phyloP scores from a whole-genome alignment of 1,139 yeast genomes.

The Geotrichum candidum region DNA sequence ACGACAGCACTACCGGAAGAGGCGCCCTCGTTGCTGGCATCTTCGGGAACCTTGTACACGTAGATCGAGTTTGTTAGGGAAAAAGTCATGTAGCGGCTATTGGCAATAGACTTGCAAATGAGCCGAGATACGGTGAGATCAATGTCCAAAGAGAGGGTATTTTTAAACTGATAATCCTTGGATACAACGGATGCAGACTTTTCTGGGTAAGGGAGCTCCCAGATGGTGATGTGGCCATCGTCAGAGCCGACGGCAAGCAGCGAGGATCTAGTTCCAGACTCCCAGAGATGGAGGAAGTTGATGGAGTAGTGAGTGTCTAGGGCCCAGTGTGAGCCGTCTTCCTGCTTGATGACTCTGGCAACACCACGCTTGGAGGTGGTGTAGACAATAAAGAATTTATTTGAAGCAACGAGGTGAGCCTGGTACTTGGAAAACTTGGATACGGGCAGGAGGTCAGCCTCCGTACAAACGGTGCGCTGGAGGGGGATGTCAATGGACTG shows the following conservation, averaged over 20 bases:
- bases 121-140: neutral
- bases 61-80: conserved; percentile 4
- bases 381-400: conserved; percentile 31
- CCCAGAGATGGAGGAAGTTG: conserved; percentile 13
- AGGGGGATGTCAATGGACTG: neutral
- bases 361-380: conserved; percentile 28
- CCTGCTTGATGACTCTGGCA: conserved; percentile 28
- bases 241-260: conserved; percentile 13
- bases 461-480: conserved; percentile 8
- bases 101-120: conserved; percentile 13
- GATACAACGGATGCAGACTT: neutral
- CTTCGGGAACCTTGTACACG: conserved; percentile 1
- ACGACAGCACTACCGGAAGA: conserved; percentile 4
- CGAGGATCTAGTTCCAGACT: conserved; percentile 9
- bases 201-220: conserved; percentile 9
- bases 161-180: neutral
- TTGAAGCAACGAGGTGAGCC: conserved; percentile 29
- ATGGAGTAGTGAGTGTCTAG: conserved; percentile 13
- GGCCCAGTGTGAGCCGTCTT: conserved; percentile 25
- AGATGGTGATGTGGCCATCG: conserved; percentile 9
- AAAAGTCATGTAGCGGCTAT: conserved; percentile 8
- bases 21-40: neutral
- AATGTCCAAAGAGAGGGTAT: conserved; percentile 4
- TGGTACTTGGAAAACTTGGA: conserved; percentile 24
- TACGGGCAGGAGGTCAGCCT: conserved; percentile 23